Percentiles rank a stretch among this genome's conserved stretches.
Evolutionary conservation across 2,329 filamentous ascomycete species (phyloP).

Genomic region (Aspergillus flavus): DNA sequence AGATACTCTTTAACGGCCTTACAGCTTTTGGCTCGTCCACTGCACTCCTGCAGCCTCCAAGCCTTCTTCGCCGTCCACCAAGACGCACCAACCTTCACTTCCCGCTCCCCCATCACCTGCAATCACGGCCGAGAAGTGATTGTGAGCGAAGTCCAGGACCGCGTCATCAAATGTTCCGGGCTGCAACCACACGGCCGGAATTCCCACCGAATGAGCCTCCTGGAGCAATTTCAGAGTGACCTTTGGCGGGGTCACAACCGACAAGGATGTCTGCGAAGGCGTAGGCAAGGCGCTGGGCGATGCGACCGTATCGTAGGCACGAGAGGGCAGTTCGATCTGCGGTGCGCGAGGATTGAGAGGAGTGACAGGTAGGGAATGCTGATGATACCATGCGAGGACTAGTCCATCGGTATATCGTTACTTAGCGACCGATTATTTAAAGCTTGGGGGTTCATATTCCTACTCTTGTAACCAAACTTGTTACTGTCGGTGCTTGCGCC

Average conservation of each 20-base stretch:
- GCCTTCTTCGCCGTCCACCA: slow-evolving; percentile 74
- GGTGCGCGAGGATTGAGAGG: slow-evolving; percentile 78
- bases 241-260: slow-evolving; percentile 82
- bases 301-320: slow-evolving; percentile 65
- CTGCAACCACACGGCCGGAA: slow-evolving; percentile 83
- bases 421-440: neutral
- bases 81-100: slow-evolving; percentile 80
- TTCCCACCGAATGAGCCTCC: slow-evolving; percentile 73
- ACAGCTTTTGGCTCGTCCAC: slow-evolving; percentile 48
- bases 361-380: slow-evolving; percentile 72
- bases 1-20: slow-evolving; percentile 1
- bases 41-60: slow-evolving; percentile 60
- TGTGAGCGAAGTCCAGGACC: slow-evolving; percentile 69
- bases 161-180: slow-evolving; percentile 83
- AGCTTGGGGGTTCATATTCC: slow-evolving; percentile 20
- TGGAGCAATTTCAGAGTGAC: slow-evolving; percentile 74
- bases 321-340: slow-evolving; percentile 63
- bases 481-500: slow-evolving; percentile 81
- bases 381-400: slow-evolving; percentile 91
- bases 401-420: slow-evolving; percentile 15
- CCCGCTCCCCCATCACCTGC: slow-evolving; percentile 68
- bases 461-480: slow-evolving; percentile 90
- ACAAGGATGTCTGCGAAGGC: slow-evolving; percentile 73
- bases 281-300: slow-evolving; percentile 67
- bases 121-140: slow-evolving; percentile 69